phyloP scores from a whole-genome alignment of 2,329 filamentous ascomycete species.

The Dendrostoma leiphaemia region DNA sequence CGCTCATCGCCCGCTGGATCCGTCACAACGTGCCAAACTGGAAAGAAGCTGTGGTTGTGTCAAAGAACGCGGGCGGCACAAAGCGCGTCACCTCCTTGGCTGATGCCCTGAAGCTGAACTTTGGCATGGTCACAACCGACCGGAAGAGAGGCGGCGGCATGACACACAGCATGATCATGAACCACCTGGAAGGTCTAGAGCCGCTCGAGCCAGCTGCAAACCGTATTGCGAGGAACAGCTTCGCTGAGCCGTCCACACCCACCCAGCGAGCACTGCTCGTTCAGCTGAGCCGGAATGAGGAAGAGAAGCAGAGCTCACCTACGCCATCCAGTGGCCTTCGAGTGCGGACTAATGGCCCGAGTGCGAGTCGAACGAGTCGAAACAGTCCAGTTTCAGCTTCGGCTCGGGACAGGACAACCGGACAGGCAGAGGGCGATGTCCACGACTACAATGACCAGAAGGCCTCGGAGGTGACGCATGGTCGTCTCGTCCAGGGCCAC shows the following conservation, averaged over 20 bases:
- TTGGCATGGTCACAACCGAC: conserved; percentile 92
- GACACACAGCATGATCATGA: conserved; percentile 76
- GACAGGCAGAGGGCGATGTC: conserved; percentile 37
- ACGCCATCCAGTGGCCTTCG: conserved; percentile 32
- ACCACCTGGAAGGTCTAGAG: conserved; percentile 61
- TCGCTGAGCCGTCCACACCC: conserved; percentile 21
- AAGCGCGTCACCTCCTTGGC: conserved; percentile 96
- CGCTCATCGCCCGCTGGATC: conserved; percentile 94
- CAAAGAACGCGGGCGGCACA: conserved; percentile 95
- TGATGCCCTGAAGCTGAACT: conserved; percentile 94
- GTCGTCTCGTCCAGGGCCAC: conserved; percentile 87
- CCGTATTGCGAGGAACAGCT: conserved; percentile 23
- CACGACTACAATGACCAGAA: conserved; percentile 72
- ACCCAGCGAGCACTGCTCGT: conserved; percentile 26
- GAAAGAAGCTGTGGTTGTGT: conserved; percentile 91
- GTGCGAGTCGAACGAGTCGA: conserved; percentile 20
- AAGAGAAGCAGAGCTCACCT: conserved; percentile 45
- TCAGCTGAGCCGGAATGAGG: conserved; percentile 26
- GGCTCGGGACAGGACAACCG: conserved; percentile 34
- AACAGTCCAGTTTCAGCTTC: conserved; percentile 25
- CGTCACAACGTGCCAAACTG: conserved; percentile 82
- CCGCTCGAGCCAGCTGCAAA: conserved; percentile 23
- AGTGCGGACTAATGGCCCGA: conserved; percentile 26
- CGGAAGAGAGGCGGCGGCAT: conserved; percentile 63
- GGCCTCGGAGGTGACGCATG: conserved; percentile 86